Conservation (phyloP, 768 basidiomycete species). For the Boletus speciosus region DNA sequence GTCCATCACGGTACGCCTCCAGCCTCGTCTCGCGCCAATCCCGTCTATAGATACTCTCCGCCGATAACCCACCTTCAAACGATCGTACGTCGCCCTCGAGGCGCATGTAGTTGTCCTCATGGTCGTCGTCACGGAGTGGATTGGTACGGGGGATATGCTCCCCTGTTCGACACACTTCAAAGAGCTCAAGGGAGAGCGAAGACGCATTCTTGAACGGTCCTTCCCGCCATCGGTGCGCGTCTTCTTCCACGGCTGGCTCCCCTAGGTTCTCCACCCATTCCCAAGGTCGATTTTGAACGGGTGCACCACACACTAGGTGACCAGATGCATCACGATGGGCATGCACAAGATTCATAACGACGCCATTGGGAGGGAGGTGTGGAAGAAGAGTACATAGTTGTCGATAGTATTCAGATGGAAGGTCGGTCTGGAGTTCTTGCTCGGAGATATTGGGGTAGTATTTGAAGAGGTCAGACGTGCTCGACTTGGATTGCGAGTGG, state of each 20-base stretch:
- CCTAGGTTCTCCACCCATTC: slow-evolving; percentile 84
- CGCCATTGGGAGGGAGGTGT: slow-evolving; percentile 45
- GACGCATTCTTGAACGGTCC: slow-evolving; percentile 60
- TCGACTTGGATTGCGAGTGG: slow-evolving; percentile 52
- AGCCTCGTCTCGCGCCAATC: slow-evolving; percentile 77
- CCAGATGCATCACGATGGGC: slow-evolving; percentile 56
- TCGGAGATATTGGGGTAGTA: slow-evolving; percentile 54
- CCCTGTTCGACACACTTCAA: slow-evolving; percentile 62
- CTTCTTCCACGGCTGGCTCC: slow-evolving; percentile 38
- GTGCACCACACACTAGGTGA: slow-evolving; percentile 42
- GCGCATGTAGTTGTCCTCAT: slow-evolving; percentile 11
- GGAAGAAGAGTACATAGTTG: slow-evolving; percentile 60
- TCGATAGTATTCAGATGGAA: slow-evolving; percentile 53
- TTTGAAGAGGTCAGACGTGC: slow-evolving; percentile 55
- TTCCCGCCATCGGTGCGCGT: slow-evolving; percentile 39
- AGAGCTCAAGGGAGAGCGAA: slow-evolving; percentile 70
- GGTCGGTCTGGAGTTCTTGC: slow-evolving; percentile 50
- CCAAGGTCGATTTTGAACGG: slow-evolving; percentile 76
- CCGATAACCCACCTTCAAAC: slow-evolving; percentile 62
- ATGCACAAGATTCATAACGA: slow-evolving; percentile 56
- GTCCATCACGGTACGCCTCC: slow-evolving; percentile 14
- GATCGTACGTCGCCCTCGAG: slow-evolving; percentile 47
- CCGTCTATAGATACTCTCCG: slow-evolving; percentile 63
- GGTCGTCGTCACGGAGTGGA: slow-evolving; percentile 18
- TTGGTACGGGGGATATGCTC: slow-evolving; percentile 40